These are phyloP conservation scores for Apophysomyces elegans DNA, from an alignment of 371 early-diverging fungal species.

Conservation along the genomic window DNA sequence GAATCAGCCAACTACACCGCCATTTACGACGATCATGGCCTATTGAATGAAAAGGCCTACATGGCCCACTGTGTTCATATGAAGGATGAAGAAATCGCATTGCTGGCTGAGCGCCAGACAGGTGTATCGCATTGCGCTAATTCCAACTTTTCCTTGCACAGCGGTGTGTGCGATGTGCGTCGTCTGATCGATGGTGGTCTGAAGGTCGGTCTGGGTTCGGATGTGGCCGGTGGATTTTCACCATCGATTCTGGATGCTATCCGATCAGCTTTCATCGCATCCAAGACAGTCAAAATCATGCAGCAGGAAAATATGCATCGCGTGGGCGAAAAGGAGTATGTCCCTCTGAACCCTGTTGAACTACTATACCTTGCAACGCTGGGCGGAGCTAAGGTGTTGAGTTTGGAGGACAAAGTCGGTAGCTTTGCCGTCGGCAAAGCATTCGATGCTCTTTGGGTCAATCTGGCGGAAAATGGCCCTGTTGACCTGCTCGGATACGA, in stretches of 20 bases:
- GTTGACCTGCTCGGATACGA: constrained; percentile 60
- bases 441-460: constrained; percentile 89
- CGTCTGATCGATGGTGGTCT: constrained; percentile 69
- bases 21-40: constrained; percentile 73
- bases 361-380: constrained; percentile 86
- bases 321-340: constrained; percentile 26
- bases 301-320: constrained; percentile 30
- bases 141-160: constrained; percentile 85
- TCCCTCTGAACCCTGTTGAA: constrained; percentile 54
- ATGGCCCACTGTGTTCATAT: constrained; percentile 95
- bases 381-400: constrained; percentile 86
- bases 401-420: constrained; percentile 73
- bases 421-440: constrained; percentile 83
- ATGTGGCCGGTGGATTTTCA: constrained; percentile 88
- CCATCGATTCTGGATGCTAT: constrained; percentile 87
- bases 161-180: constrained; percentile 85
- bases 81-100: constrained; percentile 67
- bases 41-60: constrained; percentile 72
- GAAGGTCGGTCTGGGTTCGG: constrained; percentile 92
- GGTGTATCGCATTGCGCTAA: constrained; percentile 92
- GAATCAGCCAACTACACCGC: constrained; percentile 69
- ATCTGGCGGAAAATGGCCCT: constrained; percentile 50
- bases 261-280: constrained; percentile 78
- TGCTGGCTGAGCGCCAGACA: constrained; percentile 63
- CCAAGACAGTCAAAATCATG: constrained; percentile 50